Evolutionary conservation across 208 protist genomes (phyloP), one percentile per base, ranked within the genome.

Genomic region (Acanthamoeba polyphaga): DNA sequence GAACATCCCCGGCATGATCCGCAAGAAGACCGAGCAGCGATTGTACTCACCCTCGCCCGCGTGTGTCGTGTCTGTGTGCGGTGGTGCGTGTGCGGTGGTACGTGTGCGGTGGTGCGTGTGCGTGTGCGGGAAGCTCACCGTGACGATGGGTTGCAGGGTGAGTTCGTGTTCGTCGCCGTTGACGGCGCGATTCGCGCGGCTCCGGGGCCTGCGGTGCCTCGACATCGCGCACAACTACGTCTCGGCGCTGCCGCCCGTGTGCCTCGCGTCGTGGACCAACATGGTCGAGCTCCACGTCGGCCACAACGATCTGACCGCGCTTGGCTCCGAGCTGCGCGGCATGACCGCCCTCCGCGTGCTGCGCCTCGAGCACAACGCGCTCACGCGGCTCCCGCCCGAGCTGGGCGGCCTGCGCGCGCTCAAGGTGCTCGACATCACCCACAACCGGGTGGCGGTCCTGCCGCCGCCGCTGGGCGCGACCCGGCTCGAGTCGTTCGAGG

Each of bases 211-310:
- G 82, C 49, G 82, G 22, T n/a, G 19, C 8, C 82, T 89, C n/a
- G 82, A 89, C 51, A 9, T 89, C 49, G 7, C 82, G 15, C 58
- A 46, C 82, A 89, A 89, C 82, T 89, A 34, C 82, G 32, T 89
- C 32, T 89, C 82, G n/a, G 17, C 24, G 53, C 15, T 89, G 32
- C 82, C 82, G n/a, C 58, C 82, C 19, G 49, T 43, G 9, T 66
- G 49, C 58, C 29, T 89, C 34, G 7, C 46, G 53, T 15, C 53
- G 24, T 89, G 82, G 82, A 38, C 82, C 7, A 62, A 55, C 8
- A 38, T 89, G 53, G 34, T 15, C 24, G 22, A 58, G 24, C 51
- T 89, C 29, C 43, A 89, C 29, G 53, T 64, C 6, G 46, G 32
- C 34, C 17, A 38, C 84, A 91, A 91, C 53, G 34, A 38, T 9